A percentile compares a stretch with the other conserved stretches of the same genome.
phyloP scores from a whole-genome alignment of 2,329 filamentous ascomycete genomes.

The Colletotrichum sp. region DNA sequence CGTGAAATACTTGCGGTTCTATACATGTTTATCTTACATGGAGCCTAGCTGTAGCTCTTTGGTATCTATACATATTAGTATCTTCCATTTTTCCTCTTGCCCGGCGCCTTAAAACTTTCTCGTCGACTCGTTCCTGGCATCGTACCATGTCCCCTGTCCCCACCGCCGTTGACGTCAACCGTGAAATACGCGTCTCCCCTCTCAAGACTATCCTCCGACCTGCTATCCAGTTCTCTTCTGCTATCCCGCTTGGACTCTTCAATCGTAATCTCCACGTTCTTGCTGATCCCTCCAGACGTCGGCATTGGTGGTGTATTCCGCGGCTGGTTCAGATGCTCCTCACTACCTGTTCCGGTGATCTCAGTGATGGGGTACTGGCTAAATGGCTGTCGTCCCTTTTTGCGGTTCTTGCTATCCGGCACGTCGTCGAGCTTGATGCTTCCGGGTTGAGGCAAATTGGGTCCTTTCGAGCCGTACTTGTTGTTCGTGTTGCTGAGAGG shows the following conservation, averaged over 20 bases:
- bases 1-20: background rate
- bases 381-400: conserved; percentile 8
- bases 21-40: background rate
- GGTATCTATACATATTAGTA: background rate
- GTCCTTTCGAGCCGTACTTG: background rate
- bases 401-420: background rate
- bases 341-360: conserved; percentile 4
- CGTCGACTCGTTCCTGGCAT: background rate
- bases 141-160: background rate
- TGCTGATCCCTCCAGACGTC: background rate
- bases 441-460: conserved; percentile 1
- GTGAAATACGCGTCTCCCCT: background rate
- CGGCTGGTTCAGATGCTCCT: conserved; percentile 5
- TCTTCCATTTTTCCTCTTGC: background rate
- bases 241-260: background rate
- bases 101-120: background rate
- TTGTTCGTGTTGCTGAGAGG: background rate
- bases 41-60: background rate
- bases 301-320: background rate
- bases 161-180: background rate
- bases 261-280: conserved; percentile 11
- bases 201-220: background rate
- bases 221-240: background rate
- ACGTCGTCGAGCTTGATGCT: conserved; percentile 14
- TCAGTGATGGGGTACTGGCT: conserved; percentile 15